These are phyloP conservation scores for Glomus cerebriforme DNA, from an alignment of 192 early-diverging fungal species.

Conservation along the genomic window DNA sequence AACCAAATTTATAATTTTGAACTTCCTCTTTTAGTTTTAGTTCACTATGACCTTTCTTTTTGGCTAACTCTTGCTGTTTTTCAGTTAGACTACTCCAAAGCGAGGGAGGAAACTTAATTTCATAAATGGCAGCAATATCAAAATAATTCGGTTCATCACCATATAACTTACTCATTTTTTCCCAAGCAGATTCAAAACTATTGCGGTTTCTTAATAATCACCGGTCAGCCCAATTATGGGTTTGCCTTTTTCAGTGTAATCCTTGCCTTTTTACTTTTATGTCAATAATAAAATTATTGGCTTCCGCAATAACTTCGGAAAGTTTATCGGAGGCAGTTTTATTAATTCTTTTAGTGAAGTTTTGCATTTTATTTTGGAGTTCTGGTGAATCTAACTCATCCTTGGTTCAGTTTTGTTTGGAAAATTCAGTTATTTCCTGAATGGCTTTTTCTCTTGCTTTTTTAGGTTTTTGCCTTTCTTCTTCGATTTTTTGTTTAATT, in stretches of 20 bases:
- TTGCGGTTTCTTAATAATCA: not conserved
- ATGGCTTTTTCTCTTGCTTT: not conserved
- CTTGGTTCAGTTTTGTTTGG: not conserved
- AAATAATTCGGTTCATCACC: not conserved
- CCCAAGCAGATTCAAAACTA: not conserved
- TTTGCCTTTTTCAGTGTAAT: not conserved
- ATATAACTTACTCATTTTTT: not conserved
- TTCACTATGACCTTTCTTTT: slow-evolving; percentile 1
- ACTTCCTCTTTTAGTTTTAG: slow-evolving; percentile 4
- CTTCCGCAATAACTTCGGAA: not conserved
- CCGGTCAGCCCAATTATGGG: not conserved
- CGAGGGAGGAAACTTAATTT: slow-evolving; percentile 12
- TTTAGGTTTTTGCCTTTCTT: not conserved
- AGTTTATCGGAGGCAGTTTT: not conserved
- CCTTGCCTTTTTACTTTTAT: not conserved
- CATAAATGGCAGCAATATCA: not conserved
- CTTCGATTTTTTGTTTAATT: not conserved
- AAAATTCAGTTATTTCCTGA: not conserved
- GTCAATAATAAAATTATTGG: not conserved
- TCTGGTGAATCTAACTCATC: not conserved
- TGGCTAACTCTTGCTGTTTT: slow-evolving; percentile 12
- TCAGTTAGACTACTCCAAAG: slow-evolving; percentile 3
- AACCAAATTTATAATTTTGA: not conserved
- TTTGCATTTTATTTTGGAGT: not conserved
- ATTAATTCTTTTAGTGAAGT: not conserved